These are phyloP conservation scores for Talinum fruticosum DNA, from an alignment of 148 eudicot species.

Conservation along the genomic window DNA sequence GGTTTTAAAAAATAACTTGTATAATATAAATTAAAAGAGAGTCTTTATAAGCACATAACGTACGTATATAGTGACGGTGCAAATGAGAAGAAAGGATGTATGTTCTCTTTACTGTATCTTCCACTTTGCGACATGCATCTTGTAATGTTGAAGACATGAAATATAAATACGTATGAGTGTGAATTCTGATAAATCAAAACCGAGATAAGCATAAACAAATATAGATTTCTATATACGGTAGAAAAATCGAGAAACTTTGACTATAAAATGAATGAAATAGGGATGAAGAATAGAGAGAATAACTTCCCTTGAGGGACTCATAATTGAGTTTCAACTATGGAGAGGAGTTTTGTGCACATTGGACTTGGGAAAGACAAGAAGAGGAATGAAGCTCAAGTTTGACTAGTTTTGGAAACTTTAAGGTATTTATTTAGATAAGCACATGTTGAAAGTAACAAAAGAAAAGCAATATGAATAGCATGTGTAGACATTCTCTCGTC, in stretches of 20 bases:
- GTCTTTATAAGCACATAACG: no score
- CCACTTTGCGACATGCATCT: no score
- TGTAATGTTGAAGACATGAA: no score
- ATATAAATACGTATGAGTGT: no score
- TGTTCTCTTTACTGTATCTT: no score
- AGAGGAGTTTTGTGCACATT: not conserved
- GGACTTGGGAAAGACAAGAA: not conserved
- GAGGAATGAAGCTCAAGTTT: not conserved
- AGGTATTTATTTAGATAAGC: not conserved
- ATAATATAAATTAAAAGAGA: no score
- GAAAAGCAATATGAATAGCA: not conserved
- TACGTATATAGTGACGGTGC: no score
- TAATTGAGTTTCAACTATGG: no score
- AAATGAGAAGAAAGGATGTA: no score
- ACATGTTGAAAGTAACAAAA: not conserved
- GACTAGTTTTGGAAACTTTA: no score
- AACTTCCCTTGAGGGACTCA: not conserved
- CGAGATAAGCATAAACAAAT: not conserved
- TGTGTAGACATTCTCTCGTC: slow-evolving; percentile 20
- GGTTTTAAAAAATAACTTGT: no score
- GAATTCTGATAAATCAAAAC: no score
- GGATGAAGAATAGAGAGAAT: not conserved
- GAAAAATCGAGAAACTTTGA: not conserved
- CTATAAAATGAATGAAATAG: not conserved
- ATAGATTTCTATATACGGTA: not conserved